Evolutionary conservation across 495 filamentous ascomycete species (phyloP).

Genomic region (Tuber microsphaerosporum): DNA sequence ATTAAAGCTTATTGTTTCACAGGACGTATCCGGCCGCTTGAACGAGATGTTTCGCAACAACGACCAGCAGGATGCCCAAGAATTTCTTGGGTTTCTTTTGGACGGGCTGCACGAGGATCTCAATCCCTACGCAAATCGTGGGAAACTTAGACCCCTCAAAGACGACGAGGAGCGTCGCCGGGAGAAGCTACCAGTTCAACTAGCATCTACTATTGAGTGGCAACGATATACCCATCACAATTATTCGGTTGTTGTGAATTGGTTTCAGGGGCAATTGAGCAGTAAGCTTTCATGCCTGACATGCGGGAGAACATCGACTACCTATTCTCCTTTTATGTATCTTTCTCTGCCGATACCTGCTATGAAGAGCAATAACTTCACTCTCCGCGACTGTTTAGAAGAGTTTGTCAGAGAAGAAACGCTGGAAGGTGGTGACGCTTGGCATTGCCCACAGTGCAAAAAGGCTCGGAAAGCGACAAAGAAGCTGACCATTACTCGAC

Average conservation of each 20-base stretch:
- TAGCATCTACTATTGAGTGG: conserved; percentile 62
- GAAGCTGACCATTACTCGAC: conserved; percentile 64
- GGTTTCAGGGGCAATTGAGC: conserved; percentile 66
- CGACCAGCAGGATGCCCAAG: conserved; percentile 69
- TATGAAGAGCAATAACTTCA: conserved; percentile 25
- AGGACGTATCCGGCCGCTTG: conserved; percentile 41
- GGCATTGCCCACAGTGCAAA: conserved; percentile 67
- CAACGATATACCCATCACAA: conserved; percentile 61
- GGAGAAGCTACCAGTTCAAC: conserved; percentile 55
- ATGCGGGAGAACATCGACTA: conserved; percentile 61
- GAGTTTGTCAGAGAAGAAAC: conserved; percentile 64
- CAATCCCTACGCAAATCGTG: conserved; percentile 58
- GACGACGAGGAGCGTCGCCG: conserved; percentile 56
- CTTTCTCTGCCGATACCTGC: conserved; percentile 39
- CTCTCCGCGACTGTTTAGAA: conserved; percentile 56
- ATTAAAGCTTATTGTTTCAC: conserved; percentile 40
- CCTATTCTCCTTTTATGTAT: conserved; percentile 58
- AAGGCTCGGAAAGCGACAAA: conserved; percentile 62
- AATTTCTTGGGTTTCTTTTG: conserved; percentile 67
- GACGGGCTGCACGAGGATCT: conserved; percentile 69
- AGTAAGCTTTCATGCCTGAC: conserved; percentile 58
- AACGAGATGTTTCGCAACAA: conserved; percentile 46
- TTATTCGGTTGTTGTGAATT: conserved; percentile 57
- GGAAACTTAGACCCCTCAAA: conserved; percentile 54
- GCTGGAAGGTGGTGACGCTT: conserved; percentile 60